Conservation (phyloP, 2,329 filamentous ascomycete genomes). For the Hypoxylon sp. region DNA sequence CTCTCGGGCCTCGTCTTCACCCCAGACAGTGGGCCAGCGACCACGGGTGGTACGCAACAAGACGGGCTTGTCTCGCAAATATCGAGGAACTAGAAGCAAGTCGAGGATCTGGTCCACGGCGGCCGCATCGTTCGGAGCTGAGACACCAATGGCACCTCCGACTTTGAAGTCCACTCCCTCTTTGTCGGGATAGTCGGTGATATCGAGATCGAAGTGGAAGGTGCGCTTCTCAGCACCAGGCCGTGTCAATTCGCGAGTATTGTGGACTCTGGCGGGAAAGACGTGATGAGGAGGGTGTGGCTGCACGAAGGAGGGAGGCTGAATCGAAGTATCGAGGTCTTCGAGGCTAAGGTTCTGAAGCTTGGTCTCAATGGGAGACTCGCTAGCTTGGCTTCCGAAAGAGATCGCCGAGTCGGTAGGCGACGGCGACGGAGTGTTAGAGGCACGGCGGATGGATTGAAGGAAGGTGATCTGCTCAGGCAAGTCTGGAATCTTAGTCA, state of each 20-base stretch:
- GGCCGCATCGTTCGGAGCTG: conserved; percentile 84
- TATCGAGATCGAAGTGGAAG: conserved; percentile 96
- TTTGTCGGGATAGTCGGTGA: conserved; percentile 93
- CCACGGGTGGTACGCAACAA: conserved; percentile 83
- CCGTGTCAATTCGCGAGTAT: conserved; percentile 87
- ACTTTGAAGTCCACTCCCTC: conserved; percentile 93
- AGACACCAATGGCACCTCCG: conserved; percentile 93
- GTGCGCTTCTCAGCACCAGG: conserved; percentile 95
- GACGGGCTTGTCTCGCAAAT: conserved; percentile 86
- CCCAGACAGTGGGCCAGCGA: conserved; percentile 98
- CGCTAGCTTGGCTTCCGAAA: conserved; percentile 59
- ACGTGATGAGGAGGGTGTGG: conserved; percentile 95
- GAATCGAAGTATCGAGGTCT: conserved; percentile 70
- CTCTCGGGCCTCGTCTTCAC: conserved; percentile 86
- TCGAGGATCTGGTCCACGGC: conserved; percentile 89
- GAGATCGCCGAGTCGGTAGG: conserved; percentile 67
- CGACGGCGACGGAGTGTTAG: conserved; percentile 60
- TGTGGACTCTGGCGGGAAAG: conserved; percentile 88
- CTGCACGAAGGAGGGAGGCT: conserved; percentile 91
- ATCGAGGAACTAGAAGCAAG: conserved; percentile 83
- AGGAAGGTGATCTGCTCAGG: conserved; percentile 84
- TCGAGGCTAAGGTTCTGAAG: conserved; percentile 56
- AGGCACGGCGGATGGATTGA: conserved; percentile 66
- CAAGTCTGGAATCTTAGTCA: conserved; percentile 80
- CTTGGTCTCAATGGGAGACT: conserved; percentile 38